Evolutionary conservation across 2,329 filamentous ascomycete genomes (phyloP), one percentile per base, ranked within the genome.

Genomic region (Cordyceps pruinosa): DNA sequence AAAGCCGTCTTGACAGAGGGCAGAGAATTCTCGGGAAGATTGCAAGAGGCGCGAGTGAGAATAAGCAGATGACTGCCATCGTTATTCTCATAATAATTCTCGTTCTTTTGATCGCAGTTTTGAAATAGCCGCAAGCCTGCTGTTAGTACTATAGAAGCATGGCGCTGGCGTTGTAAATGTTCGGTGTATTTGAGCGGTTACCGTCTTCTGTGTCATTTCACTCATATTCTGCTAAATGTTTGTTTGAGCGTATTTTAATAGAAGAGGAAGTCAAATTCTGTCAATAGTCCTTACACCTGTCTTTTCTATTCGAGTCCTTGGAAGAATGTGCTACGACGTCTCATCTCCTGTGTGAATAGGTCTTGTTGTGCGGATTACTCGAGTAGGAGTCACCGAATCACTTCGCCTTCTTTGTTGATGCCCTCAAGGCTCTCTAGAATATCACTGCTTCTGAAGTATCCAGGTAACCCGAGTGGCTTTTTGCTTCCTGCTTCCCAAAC

Each of bases 391-490:
- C 69, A 89, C 57, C 87, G 85, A 70, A 91, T 90, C 60, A 89
- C 73, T 57, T 87, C 85, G 1, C 79, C 83, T 62, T 88, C 86
- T 68, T 86, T 85, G 64, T 91, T 87, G 64, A 94, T 87, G 4
- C 89, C 89, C 68, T 95, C 87, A 56, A 91, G 74, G 21, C 84
- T 84, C 69, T 96, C 91, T 32, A 96, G 77, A 61, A 97, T 95
- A 69, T 88, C 85, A 72, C 90, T 95, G 5, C 90, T 89, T 13
- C 88, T 89, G 25, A 96, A 75, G 61, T 89, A 75, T 2, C 88
- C 84, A 42, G 75, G 76, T 15, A 78, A 76, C 10, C 73, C 70
- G 23, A 75, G 71, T 21, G 77, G 81, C 9, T 75, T 73, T 65
- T 81, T 86, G 63, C 75, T 77, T 41, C 79, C 75, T 2, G 82